Evolutionary conservation across 164 flowering plant genomes (phyloP).

Genomic region (Piper longum): DNA sequence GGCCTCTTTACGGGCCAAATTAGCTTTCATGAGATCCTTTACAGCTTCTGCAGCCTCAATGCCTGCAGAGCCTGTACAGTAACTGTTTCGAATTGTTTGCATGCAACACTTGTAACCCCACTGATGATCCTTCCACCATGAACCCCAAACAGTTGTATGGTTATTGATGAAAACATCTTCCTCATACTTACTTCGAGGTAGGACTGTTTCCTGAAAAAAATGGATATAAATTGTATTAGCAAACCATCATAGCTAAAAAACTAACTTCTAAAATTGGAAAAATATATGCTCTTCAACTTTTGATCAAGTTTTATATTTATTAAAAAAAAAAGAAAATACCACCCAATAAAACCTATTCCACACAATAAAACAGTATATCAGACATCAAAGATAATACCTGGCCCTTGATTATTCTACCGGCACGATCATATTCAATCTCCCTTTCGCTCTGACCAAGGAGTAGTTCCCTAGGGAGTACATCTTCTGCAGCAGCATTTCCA

Average conservation of each 20-base stretch:
- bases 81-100: slow-evolving; percentile 66
- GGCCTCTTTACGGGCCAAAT: too few relatives aligned
- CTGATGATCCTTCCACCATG: slow-evolving; percentile 97
- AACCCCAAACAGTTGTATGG: slow-evolving; percentile 88
- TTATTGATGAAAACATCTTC: slow-evolving; percentile 79
- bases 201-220: slow-evolving; percentile 33
- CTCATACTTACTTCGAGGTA: slow-evolving; percentile 86
- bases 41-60: slow-evolving; percentile 48
- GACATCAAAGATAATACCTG: slow-evolving; percentile 26
- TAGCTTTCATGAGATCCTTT: too few relatives aligned
- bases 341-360: too few relatives aligned
- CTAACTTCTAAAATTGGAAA: too few relatives aligned
- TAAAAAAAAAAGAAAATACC: too few relatives aligned
- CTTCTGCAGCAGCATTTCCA: slow-evolving; percentile 68
- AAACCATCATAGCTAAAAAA: too few relatives aligned
- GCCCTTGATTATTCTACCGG: slow-evolving; percentile 80
- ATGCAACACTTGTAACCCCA: slow-evolving; percentile 96
- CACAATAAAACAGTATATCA: neutral
- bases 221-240: too few relatives aligned
- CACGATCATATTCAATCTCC: slow-evolving; percentile 65
- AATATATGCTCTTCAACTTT: too few relatives aligned
- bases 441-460: slow-evolving; percentile 70
- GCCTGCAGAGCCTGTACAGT: slow-evolving; percentile 73
- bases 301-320: too few relatives aligned
- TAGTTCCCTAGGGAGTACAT: slow-evolving; percentile 56